A percentile compares a stretch with the other conserved stretches of the same genome.
phyloP scores from a whole-genome alignment of 2,329 filamentous ascomycete species.

The Fusarium sp. region DNA sequence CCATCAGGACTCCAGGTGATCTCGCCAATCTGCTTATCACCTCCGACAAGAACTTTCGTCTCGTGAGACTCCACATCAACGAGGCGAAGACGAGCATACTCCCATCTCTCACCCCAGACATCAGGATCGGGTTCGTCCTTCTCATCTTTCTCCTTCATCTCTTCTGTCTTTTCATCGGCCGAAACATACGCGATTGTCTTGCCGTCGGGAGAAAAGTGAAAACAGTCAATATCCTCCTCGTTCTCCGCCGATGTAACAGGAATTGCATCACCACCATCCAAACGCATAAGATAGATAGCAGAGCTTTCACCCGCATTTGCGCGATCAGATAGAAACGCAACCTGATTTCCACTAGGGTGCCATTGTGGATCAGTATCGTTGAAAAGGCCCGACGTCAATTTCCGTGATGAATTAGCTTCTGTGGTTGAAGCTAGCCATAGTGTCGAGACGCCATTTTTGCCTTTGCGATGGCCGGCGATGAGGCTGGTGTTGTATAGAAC shows the following conservation, averaged over 20 bases:
- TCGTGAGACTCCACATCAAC: conserved; percentile 45
- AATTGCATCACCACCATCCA: conserved; percentile 34
- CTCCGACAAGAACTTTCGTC: conserved; percentile 15
- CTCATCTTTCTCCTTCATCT: conserved; percentile 35
- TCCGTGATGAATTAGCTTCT: conserved; percentile 3
- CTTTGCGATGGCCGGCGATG: background rate
- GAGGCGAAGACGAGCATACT: conserved; percentile 46
- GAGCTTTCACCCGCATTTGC: conserved; percentile 46
- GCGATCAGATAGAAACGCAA: conserved; percentile 27
- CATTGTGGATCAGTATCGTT: conserved; percentile 5
- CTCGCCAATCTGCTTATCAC: conserved; percentile 8
- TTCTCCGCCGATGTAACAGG: conserved; percentile 29
- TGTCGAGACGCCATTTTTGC: conserved; percentile 19
- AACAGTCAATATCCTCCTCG: conserved; percentile 10
- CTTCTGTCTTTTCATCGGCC: conserved; percentile 17
- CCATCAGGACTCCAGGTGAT: conserved; percentile 38
- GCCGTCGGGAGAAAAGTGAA: conserved; percentile 24
- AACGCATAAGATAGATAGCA: conserved; percentile 32
- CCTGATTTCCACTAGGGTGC: conserved; percentile 10
- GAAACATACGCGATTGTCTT: conserved; percentile 29
- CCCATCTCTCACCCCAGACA: conserved; percentile 52
- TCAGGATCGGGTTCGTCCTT: conserved; percentile 48
- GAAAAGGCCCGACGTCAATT: conserved; percentile 9
- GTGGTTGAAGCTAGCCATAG: conserved; percentile 30
- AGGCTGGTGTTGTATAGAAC: conserved; percentile 19